A percentile compares a stretch with the other conserved stretches of the same genome.
Evolutionary conservation across 2,329 filamentous ascomycete genomes (phyloP).

Genomic region (Chaetomiaceae sp.): DNA sequence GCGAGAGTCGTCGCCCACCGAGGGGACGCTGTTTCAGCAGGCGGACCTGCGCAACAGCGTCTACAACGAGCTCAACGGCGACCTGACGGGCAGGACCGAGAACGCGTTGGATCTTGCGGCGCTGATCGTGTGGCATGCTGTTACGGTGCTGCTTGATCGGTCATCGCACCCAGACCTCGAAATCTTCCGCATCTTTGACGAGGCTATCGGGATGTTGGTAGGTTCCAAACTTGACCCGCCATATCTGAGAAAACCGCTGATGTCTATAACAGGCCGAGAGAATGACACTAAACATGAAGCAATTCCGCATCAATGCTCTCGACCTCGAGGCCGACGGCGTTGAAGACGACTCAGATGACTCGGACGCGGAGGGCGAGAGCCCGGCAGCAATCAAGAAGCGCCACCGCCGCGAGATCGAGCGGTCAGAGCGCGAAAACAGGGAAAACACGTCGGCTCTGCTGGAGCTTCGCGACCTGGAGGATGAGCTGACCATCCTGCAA

Average conservation of each 20-base stretch:
- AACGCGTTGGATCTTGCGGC: constrained; percentile 60
- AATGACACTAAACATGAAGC: constrained; percentile 58
- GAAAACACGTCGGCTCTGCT: constrained; percentile 59
- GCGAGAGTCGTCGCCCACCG: constrained; percentile 49
- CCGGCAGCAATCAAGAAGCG: constrained; percentile 41
- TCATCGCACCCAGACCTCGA: constrained; percentile 58
- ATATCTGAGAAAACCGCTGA: constrained; percentile 3
- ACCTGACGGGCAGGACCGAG: constrained; percentile 57
- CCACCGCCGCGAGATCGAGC: constrained; percentile 38
- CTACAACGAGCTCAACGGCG: constrained; percentile 62
- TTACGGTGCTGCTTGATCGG: constrained; percentile 57
- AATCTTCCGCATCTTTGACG: constrained; percentile 61
- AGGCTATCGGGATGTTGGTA: constrained; percentile 60
- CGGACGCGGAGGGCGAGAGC: constrained; percentile 33
- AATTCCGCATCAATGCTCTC: constrained; percentile 56
- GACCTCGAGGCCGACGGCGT: constrained; percentile 34
- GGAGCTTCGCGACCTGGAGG: constrained; percentile 60
- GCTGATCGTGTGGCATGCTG: constrained; percentile 56
- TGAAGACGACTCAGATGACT: constrained; percentile 31
- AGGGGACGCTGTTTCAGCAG: constrained; percentile 54
- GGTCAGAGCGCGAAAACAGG: constrained; percentile 53
- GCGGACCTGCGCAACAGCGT: constrained; percentile 60
- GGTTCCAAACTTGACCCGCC: constrained; percentile 10
- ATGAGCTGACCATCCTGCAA: constrained; percentile 55
- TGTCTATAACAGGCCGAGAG: constrained; percentile 48